Evolutionary conservation across 73 alveolate genomes (phyloP).

Genomic region (Blepharisma japonicum): DNA sequence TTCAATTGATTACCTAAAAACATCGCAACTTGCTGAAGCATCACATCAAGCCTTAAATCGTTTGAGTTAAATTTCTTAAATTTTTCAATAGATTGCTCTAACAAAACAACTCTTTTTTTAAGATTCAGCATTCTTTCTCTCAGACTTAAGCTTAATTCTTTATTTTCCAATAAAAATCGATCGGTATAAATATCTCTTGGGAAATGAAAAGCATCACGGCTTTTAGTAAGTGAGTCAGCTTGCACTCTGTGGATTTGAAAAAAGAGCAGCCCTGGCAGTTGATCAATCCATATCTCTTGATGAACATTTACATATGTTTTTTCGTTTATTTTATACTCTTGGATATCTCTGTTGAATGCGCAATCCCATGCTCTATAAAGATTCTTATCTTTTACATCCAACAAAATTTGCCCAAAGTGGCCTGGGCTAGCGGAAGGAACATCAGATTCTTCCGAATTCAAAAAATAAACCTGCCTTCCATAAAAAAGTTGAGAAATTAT

Average conservation of each 20-base stretch:
- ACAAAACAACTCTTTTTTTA: conserved; percentile 30
- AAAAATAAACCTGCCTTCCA: conserved; percentile 12
- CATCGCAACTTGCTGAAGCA: no score
- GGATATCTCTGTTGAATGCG: conserved; percentile 35
- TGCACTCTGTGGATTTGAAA: conserved; percentile 68
- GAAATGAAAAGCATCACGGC: conserved; percentile 58
- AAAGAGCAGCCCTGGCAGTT: conserved; percentile 56
- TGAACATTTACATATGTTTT: conserved; percentile 37
- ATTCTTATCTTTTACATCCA: conserved; percentile 33
- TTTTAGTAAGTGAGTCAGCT: conserved; percentile 42
- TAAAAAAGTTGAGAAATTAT: conserved; percentile 23
- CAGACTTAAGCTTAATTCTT: conserved; percentile 29
- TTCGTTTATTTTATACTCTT: conserved; percentile 44
- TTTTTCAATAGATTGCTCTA: conserved; percentile 25
- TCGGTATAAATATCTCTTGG: conserved; percentile 67
- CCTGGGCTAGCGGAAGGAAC: not conserved
- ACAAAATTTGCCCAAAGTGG: not conserved
- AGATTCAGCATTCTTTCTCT: conserved; percentile 46
- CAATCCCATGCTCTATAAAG: conserved; percentile 74
- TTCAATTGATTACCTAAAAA: no score
- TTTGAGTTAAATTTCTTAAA: conserved; percentile 7
- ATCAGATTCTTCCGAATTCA: not conserved
- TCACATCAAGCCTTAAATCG: conserved; percentile 25
- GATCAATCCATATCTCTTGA: conserved; percentile 53
- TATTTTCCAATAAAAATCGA: conserved; percentile 59